Percentiles rank a stretch among this genome's conserved stretches.
phyloP scores from a whole-genome alignment of 23 red algal genomes.

The Gracilariopsis chorda region DNA sequence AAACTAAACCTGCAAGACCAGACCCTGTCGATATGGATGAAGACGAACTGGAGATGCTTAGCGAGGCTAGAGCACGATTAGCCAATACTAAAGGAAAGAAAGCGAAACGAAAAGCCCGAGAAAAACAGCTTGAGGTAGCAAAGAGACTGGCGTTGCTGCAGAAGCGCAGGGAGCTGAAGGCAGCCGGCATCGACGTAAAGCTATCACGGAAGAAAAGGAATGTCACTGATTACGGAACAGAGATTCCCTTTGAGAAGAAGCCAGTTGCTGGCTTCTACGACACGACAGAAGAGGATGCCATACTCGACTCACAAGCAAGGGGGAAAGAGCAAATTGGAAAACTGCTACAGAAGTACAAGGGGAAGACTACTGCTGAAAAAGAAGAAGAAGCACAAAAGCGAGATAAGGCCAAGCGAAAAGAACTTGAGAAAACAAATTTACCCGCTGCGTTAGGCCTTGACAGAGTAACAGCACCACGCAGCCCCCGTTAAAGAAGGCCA shows the following conservation, averaged over 20 bases:
- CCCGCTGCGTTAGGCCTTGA: conserved; percentile 26
- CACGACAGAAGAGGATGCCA: conserved; percentile 38
- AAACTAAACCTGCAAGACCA: conserved; percentile 76
- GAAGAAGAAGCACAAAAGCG: conserved; percentile 38
- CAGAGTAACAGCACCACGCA: conserved; percentile 2
- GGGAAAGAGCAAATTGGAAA: conserved; percentile 24
- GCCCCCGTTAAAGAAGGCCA: conserved; percentile 31
- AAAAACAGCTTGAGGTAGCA: conserved; percentile 82
- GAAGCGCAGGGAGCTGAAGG: conserved; percentile 80
- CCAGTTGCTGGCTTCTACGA: conserved; percentile 74
- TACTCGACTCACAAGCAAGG: neutral
- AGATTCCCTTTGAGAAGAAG: conserved; percentile 78
- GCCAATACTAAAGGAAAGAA: conserved; percentile 95
- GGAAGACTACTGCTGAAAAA: conserved; percentile 39
- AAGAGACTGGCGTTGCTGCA: conserved; percentile 72
- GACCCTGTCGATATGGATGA: conserved; percentile 97
- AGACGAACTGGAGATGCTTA: conserved; percentile 92
- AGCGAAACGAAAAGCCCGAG: conserved; percentile 87
- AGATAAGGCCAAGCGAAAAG: conserved; percentile 38
- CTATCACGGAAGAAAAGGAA: conserved; percentile 19
- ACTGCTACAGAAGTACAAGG: conserved; percentile 43
- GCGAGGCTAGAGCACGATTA: conserved; percentile 84
- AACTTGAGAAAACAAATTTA: conserved; percentile 43
- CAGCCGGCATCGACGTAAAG: conserved; percentile 74
- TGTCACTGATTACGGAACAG: conserved; percentile 70